phyloP scores from a whole-genome alignment of 805 yeast genomes.

The Cyberlindnera nakhonratchasimensis region DNA sequence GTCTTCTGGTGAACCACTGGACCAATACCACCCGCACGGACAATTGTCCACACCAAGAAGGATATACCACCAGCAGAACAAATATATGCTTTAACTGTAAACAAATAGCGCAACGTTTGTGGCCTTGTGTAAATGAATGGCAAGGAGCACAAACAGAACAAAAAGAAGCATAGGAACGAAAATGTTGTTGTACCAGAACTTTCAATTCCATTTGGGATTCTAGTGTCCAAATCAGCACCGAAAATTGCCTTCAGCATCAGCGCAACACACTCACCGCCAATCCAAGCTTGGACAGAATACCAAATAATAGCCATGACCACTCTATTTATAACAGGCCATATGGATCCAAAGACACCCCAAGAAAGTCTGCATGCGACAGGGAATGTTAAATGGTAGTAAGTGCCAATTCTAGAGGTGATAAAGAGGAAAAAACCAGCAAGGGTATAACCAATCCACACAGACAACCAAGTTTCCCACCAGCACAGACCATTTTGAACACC shows the following conservation, averaged over 20 bases:
- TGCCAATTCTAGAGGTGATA: slow-evolving; percentile 71
- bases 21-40: slow-evolving; percentile 78
- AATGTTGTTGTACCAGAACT: slow-evolving; percentile 66
- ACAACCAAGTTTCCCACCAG: slow-evolving; percentile 91
- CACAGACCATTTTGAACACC: slow-evolving; percentile 74
- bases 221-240: slow-evolving; percentile 57
- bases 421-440: slow-evolving; percentile 68
- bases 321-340: slow-evolving; percentile 87
- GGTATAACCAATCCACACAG: slow-evolving; percentile 83
- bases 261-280: slow-evolving; percentile 81
- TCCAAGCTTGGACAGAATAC: slow-evolving; percentile 84
- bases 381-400: slow-evolving; percentile 77
- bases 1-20: slow-evolving; percentile 60
- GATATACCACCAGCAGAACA: slow-evolving; percentile 84
- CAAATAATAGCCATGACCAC: slow-evolving; percentile 85
- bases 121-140: slow-evolving; percentile 84
- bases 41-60: slow-evolving; percentile 80
- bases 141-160: slow-evolving; percentile 76
- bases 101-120: slow-evolving; percentile 77
- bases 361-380: slow-evolving; percentile 80
- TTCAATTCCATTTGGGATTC: slow-evolving; percentile 60
- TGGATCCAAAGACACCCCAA: slow-evolving; percentile 84
- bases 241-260: slow-evolving; percentile 76
- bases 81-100: slow-evolving; percentile 73
- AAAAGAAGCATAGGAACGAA: slow-evolving; percentile 68